Evolutionary conservation across 192 early-diverging fungal species (phyloP).

Genomic region (Coemansia sp.): DNA sequence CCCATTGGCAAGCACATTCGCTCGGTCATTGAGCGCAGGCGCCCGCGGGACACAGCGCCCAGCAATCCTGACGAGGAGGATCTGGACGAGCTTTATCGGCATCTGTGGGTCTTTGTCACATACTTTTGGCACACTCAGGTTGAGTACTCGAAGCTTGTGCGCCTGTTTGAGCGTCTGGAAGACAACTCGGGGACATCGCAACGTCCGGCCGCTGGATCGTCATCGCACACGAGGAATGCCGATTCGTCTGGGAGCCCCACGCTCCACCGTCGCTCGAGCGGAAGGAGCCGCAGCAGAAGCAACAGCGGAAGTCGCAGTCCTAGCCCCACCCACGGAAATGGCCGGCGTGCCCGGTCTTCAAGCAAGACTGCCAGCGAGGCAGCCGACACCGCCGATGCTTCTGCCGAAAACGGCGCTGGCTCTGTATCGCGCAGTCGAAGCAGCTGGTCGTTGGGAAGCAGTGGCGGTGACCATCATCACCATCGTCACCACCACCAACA

Average conservation of each 20-base stretch:
- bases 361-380: constrained; percentile 24
- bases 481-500: constrained; percentile 13
- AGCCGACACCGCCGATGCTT: constrained; percentile 9
- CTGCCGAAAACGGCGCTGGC: constrained; percentile 4
- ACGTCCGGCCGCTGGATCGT: constrained; percentile 1
- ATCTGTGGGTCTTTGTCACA: constrained; percentile 71
- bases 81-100: constrained; percentile 51
- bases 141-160: constrained; percentile 55
- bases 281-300: constrained; percentile 12
- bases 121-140: constrained; percentile 67
- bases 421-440: constrained; percentile 12
- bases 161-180: constrained; percentile 61
- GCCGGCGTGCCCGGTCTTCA: constrained; percentile 20
- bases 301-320: constrained; percentile 20
- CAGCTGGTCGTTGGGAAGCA: constrained; percentile 16
- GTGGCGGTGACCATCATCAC: constrained; percentile 6
- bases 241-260: constrained; percentile 18
- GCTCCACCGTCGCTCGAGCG: background rate
- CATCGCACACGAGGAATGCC: constrained; percentile 11
- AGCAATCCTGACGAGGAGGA: constrained; percentile 22
- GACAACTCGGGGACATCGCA: constrained; percentile 25
- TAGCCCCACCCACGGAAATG: constrained; percentile 6
- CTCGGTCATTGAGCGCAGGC: constrained; percentile 43
- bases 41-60: constrained; percentile 28
- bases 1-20: constrained; percentile 58